These are phyloP conservation scores for Phytopythium sindhum DNA, from an alignment of 352 stramenopile genomes.

Conservation along the genomic window DNA sequence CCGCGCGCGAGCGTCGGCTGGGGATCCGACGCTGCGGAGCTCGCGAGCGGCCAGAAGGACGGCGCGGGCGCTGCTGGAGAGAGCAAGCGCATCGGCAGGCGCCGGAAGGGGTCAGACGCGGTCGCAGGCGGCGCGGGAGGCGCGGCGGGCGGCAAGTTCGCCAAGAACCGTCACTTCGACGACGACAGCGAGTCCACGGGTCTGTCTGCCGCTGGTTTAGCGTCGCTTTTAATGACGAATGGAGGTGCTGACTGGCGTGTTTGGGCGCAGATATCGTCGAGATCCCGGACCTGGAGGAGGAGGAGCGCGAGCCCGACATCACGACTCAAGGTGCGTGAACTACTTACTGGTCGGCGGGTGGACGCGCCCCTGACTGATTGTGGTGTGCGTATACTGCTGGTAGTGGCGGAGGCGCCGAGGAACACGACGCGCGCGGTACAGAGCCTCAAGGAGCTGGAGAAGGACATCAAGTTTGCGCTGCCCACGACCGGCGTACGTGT, in stretches of 20 bases:
- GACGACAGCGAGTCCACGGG: slow-evolving; percentile 63
- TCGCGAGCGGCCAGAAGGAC: slow-evolving; percentile 24
- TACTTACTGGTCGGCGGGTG: neutral
- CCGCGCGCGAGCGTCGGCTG: slow-evolving; percentile 63
- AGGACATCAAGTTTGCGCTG: slow-evolving; percentile 76
- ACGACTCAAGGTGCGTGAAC: slow-evolving; percentile 45
- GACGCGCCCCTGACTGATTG: neutral
- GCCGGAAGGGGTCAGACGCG: slow-evolving; percentile 53
- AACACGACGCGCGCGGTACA: slow-evolving; percentile 67
- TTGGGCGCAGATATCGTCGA: slow-evolving; percentile 56
- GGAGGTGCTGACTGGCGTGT: neutral
- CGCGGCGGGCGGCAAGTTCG: slow-evolving; percentile 29
- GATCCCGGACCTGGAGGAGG: slow-evolving; percentile 78
- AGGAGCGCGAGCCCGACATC: slow-evolving; percentile 75
- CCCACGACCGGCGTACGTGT: slow-evolving; percentile 42
- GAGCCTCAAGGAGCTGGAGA: slow-evolving; percentile 75
- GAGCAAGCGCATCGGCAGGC: slow-evolving; percentile 46
- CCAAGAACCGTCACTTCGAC: slow-evolving; percentile 73
- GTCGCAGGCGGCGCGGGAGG: slow-evolving; percentile 5
- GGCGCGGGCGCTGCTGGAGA: slow-evolving; percentile 21
- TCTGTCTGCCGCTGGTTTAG: neutral
- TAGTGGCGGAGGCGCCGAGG: slow-evolving; percentile 74
- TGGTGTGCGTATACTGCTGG: neutral
- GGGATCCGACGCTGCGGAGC: slow-evolving; percentile 32
- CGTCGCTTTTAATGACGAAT: neutral